Evolutionary conservation across 495 filamentous ascomycete species (phyloP), one percentile per base, ranked within the genome.

Genomic region (Parathielavia hyrcaniae): DNA sequence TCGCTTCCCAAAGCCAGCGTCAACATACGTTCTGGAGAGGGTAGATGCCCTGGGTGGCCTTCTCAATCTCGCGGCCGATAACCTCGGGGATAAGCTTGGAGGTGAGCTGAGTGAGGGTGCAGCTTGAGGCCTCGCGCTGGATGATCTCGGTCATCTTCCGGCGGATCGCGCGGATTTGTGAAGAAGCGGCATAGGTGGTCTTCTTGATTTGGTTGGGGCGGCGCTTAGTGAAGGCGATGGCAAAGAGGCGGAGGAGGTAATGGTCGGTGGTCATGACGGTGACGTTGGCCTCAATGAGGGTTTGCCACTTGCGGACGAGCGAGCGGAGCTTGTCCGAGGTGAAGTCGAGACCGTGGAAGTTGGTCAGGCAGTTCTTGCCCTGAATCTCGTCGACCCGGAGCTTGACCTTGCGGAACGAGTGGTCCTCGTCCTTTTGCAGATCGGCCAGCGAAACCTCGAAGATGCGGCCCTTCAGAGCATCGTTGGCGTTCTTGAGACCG

Each of bases 141-240:
- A 98, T 97, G 77, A 98, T 97, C 81, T 97, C 93, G 49, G 85
- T 86, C 93, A 98, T 98, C 89, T 97, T 97, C 83, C 91, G 92
- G 76, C 93, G 86, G 74, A 98, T 98, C 64, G 87, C 83, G 58
- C 95, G 85, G 74, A 97, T 97, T 77, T 98, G 93, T 57, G 92
- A 96, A 65, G 89, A 88, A 58, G 85, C 83, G 59, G 93, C 93
- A 73, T 98, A 98, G 68, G 95, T 97, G 66, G 93, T 98, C 86
- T 97, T 97, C 87, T 96, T 96, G 81, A 98, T 90, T 81, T 98
- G 93, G 81, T 98, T 98, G 62, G 91, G 90, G 67, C 93, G 83
- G 73, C 89, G 81, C 88, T 97, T 97, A 74, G 93, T 98, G 83
- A 98, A 98, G 63, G 93, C 93, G 68, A 98, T 97, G 73, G 87